Evolutionary conservation across 192 early-diverging fungal genomes (phyloP), one percentile per base, ranked within the genome.

Genomic region (Coemansia pectinata): DNA sequence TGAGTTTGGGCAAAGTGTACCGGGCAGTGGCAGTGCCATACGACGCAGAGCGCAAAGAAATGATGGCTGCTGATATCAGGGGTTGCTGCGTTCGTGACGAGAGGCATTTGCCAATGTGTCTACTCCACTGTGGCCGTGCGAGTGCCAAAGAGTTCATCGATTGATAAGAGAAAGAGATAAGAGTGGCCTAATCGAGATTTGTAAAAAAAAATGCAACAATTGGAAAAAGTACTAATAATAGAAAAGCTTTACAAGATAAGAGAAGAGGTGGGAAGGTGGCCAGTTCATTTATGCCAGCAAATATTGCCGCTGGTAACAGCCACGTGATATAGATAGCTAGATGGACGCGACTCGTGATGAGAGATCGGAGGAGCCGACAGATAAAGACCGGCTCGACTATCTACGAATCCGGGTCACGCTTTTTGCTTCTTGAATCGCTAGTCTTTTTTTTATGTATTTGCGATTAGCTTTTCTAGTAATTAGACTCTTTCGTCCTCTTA

Each of bases 1-100:
- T 65, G 27, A 83, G 72, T 19, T 75, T 75, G 66, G 36, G 81
- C 72, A 83, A 64, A 0, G 40, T 78, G 64, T 74, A 83, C 48
- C 73, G 74, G 25, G 81, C 11, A 17, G 41, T 48, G 2, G 40
- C 34, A 6, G 27, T 50, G 21, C 19, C 9, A 23, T 31, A 61
- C n/a, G 21, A 61, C 11, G 33, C 33, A 12, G 38, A 61, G 17
- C 59, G 36, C 19, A 40, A 19, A 10, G n/a, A 23, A 61, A 23
- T 25, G 11, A 33, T 58, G 52, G 50, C 39, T 55, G 61, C 40
- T 63, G 45, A 9, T 63, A 19, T 12, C 42, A 17, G 19, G 29
- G 8, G 34, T 12, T 15, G 36, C 42, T 11, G 23, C n/a, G 33
- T 19, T 27, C 64, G 64, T n/a, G 15, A 47, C 19, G 63, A 41